A percentile compares a stretch with the other conserved stretches of the same genome.
phyloP scores from a whole-genome alignment of 2,329 filamentous ascomycete genomes.

The Phialophora tarda region DNA sequence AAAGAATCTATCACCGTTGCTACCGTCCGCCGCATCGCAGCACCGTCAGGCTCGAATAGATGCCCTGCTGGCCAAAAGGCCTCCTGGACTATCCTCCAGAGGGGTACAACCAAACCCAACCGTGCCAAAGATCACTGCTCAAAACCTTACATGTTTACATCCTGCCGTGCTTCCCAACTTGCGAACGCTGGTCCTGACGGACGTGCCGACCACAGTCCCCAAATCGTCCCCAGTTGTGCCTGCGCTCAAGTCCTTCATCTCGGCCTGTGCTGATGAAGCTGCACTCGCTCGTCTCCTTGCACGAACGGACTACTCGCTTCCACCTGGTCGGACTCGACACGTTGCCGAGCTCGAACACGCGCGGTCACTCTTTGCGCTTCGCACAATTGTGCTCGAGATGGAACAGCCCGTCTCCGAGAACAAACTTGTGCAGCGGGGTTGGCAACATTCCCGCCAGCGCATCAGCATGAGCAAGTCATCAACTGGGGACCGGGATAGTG shows the following conservation, averaged over 20 bases:
- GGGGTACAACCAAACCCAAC: conserved; percentile 9
- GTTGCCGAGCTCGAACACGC: conserved; percentile 57
- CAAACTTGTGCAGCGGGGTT: conserved; percentile 35
- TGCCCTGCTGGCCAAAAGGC: conserved; percentile 48
- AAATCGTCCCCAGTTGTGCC: conserved; percentile 50
- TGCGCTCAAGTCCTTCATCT: conserved; percentile 60
- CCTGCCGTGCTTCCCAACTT: conserved; percentile 62
- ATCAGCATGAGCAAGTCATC: conserved; percentile 58
- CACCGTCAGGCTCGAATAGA: conserved; percentile 45
- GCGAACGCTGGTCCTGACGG: conserved; percentile 61
- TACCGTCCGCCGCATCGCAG: conserved; percentile 18
- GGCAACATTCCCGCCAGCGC: conserved; percentile 54
- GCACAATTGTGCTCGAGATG: conserved; percentile 63
- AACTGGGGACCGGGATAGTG: conserved; percentile 64
- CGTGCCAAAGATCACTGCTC: conserved; percentile 41
- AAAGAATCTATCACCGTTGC: conserved; percentile 1
- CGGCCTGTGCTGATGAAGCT: conserved; percentile 62
- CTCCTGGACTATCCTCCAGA: conserved; percentile 36
- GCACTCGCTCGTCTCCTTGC: conserved; percentile 60
- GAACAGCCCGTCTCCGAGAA: conserved; percentile 42
- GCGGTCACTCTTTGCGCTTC: conserved; percentile 60
- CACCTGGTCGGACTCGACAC: conserved; percentile 60
- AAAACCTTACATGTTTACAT: conserved; percentile 52
- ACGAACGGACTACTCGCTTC: conserved; percentile 62
- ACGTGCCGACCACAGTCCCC: conserved; percentile 56